Evolutionary conservation across 495 filamentous ascomycete genomes (phyloP), one percentile per base, ranked within the genome.

Genomic region (Parmelia sp.): DNA sequence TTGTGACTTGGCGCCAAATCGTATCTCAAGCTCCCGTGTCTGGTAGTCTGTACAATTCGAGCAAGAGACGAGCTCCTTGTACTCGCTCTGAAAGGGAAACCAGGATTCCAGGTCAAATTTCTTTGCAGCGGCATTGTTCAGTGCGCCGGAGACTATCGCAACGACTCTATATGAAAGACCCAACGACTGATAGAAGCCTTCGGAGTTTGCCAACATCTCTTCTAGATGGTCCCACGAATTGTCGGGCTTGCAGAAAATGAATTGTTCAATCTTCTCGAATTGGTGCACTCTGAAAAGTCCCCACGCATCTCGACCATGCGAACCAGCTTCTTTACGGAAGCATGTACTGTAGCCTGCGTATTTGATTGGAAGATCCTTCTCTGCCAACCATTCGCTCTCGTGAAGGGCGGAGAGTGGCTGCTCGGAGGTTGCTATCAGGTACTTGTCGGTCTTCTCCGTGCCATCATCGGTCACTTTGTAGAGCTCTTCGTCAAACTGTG

Each of bases 191-290:
- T 97, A 97, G 74, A 98, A 98, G 65, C 91, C 94, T 74, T 98
- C 94, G 0, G 90, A 92, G 62, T 83, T 88, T 23, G 76, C 75
- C 68, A 98, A 91, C 94, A 98, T 98, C 60, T 88, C 76, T 27
- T 97, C 91, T 71, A 97, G 97, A 51, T 85, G 85, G 72, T 93
- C 82, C 94, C 93, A 98, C 29, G 89, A 93, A 69, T 95, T 88
- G 73, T 97, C 95, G 0, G 94, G 95, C 70, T 96, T 91, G 23
- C 91, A 92, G 68, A 97, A 81, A 67, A 96, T 83, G 69, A 97
- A 97, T 79, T 97, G 93, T 73, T 97, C 92, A 57, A 96, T 85
- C 86, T 98, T 98, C 76, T 97, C 94, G 71, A 98, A 98, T 72
- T 98, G 93, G 76, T 98, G 94, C 47, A 97, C 92, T 70, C 94